Evolutionary conservation across 495 filamentous ascomycete species (phyloP).

Genomic region (Aspergillus funiculosus): DNA sequence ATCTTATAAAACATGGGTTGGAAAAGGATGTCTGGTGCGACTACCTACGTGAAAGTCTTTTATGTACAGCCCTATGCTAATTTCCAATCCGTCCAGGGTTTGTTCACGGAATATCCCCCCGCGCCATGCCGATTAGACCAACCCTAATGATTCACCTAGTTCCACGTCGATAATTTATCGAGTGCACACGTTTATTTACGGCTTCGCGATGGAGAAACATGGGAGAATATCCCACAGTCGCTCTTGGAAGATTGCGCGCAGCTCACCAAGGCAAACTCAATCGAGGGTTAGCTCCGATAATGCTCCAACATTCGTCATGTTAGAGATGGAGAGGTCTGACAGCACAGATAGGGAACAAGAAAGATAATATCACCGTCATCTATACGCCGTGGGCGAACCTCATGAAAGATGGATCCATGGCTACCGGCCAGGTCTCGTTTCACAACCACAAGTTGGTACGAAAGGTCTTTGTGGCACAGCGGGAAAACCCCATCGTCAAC

Average conservation of each 20-base stretch:
- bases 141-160: conserved; percentile 47
- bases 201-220: conserved; percentile 70
- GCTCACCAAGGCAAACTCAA: conserved; percentile 96
- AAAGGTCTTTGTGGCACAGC: conserved; percentile 64
- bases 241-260: conserved; percentile 85
- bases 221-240: conserved; percentile 72
- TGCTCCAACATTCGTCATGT: neutral
- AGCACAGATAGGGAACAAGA: conserved; percentile 74
- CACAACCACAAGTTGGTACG: conserved; percentile 83
- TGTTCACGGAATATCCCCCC: conserved; percentile 17
- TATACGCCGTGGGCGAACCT: conserved; percentile 99
- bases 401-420: conserved; percentile 94
- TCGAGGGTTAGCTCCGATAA: conserved; percentile 60
- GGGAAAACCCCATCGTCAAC: conserved; percentile 88
- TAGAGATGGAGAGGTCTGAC: too few species aligned
- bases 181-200: conserved; percentile 94
- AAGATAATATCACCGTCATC: conserved; percentile 92
- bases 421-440: conserved; percentile 88
- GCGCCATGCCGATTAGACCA: conserved; percentile 2
- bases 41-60: neutral
- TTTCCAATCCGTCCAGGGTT: conserved; percentile 28
- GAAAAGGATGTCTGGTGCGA: conserved; percentile 91
- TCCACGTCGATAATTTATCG: conserved; percentile 96
- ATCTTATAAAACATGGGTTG: conserved; percentile 86
- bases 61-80: conserved; percentile 3